phyloP scores from a whole-genome alignment of 2,329 filamentous ascomycete species.

The Aspergillus aculeatus region DNA sequence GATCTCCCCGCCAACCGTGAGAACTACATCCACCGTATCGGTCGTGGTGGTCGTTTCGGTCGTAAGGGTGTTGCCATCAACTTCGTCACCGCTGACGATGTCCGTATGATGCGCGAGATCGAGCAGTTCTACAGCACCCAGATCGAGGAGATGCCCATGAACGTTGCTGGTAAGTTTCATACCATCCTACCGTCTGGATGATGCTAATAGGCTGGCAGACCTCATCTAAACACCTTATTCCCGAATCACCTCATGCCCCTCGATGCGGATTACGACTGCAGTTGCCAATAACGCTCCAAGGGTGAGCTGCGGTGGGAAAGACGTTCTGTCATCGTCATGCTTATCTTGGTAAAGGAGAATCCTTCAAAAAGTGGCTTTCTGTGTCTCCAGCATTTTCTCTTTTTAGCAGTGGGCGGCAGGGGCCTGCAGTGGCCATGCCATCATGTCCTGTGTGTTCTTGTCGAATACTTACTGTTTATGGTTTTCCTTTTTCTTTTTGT shows the following conservation, averaged over 20 bases:
- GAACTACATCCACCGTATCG: conserved; percentile 99
- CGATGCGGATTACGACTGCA: conserved; percentile 40
- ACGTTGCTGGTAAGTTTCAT: conserved; percentile 60
- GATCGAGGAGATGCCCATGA: conserved; percentile 99
- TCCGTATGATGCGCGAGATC: conserved; percentile 99
- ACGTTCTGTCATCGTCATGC: conserved; percentile 27
- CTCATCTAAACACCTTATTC: conserved; percentile 43
- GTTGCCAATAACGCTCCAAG: conserved; percentile 30
- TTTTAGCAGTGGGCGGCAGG: conserved; percentile 25
- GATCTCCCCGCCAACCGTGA: conserved; percentile 97
- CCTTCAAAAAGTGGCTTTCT: conserved; percentile 44
- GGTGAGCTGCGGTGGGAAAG: conserved; percentile 28
- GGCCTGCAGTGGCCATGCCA: conserved; percentile 5
- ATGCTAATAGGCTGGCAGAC: conserved; percentile 27
- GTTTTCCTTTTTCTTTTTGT: conserved; percentile 39
- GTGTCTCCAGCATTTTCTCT: conserved; percentile 35
- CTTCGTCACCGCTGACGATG: conserved; percentile 98
- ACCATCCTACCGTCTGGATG: neutral
- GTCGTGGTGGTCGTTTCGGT: conserved; percentile 98
- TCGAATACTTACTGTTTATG: conserved; percentile 29
- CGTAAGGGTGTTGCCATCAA: conserved; percentile 99
- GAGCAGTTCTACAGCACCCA: conserved; percentile 99
- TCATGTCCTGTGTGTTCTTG: conserved; percentile 6
- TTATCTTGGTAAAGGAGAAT: conserved; percentile 30
- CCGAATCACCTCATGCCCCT: conserved; percentile 29